These are phyloP conservation scores for Neonectria punicea DNA, from an alignment of 2,329 filamentous ascomycete genomes.

Conservation along the genomic window DNA sequence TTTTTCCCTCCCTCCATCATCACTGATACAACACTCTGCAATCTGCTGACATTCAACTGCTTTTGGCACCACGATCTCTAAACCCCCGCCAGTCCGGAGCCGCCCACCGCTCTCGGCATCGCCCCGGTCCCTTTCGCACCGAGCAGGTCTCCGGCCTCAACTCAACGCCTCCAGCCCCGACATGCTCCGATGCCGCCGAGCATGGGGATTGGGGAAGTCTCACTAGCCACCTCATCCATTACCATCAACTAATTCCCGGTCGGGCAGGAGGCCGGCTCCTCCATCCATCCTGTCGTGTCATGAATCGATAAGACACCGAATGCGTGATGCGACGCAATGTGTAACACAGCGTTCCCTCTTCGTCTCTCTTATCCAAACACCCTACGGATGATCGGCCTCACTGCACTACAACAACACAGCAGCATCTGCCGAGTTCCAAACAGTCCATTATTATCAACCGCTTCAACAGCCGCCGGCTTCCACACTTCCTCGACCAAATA, in stretches of 20 bases:
- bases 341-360: slow-evolving; percentile 20
- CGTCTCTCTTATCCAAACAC: background rate
- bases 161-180: slow-evolving; percentile 23
- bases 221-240: slow-evolving; percentile 24
- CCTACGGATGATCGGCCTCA: slow-evolving; percentile 3
- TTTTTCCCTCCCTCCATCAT: background rate
- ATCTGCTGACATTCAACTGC: slow-evolving; percentile 36
- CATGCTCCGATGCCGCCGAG: slow-evolving; percentile 33
- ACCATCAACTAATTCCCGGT: slow-evolving; percentile 37
- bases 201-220: background rate
- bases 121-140: slow-evolving; percentile 20
- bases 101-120: slow-evolving; percentile 27
- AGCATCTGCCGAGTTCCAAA: background rate
- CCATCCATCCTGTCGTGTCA: slow-evolving; percentile 17
- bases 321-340: slow-evolving; percentile 29
- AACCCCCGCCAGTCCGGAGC: slow-evolving; percentile 20
- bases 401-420: slow-evolving; percentile 23
- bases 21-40: slow-evolving; percentile 21
- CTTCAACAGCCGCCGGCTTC: slow-evolving; percentile 22
- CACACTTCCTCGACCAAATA: slow-evolving; percentile 29
- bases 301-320: slow-evolving; percentile 26
- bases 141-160: background rate
- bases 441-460: slow-evolving; percentile 26
- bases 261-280: slow-evolving; percentile 28
- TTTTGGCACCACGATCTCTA: slow-evolving; percentile 28